These are phyloP conservation scores for Knoxdaviesia proteae DNA, from an alignment of 2,329 filamentous ascomycete genomes.

Conservation along the genomic window DNA sequence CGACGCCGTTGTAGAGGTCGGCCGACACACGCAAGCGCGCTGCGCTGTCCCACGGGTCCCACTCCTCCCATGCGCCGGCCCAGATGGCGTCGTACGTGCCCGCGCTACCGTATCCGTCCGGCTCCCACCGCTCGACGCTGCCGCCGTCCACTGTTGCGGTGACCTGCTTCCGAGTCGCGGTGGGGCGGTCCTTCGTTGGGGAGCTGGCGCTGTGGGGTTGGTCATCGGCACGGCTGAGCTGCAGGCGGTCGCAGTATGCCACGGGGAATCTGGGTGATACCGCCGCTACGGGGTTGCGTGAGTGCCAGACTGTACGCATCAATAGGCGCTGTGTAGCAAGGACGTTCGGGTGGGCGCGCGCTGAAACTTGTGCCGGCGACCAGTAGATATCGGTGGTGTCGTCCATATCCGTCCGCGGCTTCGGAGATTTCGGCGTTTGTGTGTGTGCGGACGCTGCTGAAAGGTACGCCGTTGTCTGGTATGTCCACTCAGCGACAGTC, in stretches of 20 bases:
- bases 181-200: conserved; percentile 4
- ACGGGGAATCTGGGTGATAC: conserved; percentile 27
- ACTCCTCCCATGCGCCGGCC: conserved; percentile 50
- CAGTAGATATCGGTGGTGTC: conserved; percentile 17
- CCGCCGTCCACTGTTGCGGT: conserved; percentile 44
- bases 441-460: conserved; percentile 3
- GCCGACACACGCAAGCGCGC: conserved; percentile 40
- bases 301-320: conserved; percentile 26
- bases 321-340: conserved; percentile 24
- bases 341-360: conserved; percentile 17
- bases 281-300: conserved; percentile 20
- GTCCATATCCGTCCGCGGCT: conserved; percentile 8
- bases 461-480: conserved; percentile 30
- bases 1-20: conserved; percentile 53
- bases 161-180: conserved; percentile 11
- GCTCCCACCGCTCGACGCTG: conserved; percentile 45
- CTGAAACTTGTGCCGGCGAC: conserved; percentile 18
- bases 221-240: conserved; percentile 15
- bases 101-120: conserved; percentile 33
- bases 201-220: conserved; percentile 23
- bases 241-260: conserved; percentile 38
- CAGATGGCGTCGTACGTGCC: conserved; percentile 46
- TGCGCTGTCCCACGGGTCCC: conserved; percentile 54
- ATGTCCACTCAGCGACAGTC: conserved; percentile 22
- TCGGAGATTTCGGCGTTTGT: conserved; percentile 21